Conservation (phyloP, 345 rosid genomes). For the Eucalyptus marginata region DNA sequence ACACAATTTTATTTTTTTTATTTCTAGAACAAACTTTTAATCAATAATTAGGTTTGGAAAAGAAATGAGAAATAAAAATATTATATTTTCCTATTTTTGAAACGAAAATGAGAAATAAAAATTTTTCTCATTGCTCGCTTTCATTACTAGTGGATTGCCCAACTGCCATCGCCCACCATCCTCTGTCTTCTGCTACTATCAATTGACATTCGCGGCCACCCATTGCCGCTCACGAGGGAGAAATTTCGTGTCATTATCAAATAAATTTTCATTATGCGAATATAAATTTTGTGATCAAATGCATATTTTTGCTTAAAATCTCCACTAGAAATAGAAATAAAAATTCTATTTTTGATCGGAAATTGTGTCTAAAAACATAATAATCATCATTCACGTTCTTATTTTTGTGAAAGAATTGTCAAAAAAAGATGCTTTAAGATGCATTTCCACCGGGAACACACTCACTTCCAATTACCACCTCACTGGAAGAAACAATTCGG, state of each 20-base stretch:
- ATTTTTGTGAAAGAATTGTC: not conserved
- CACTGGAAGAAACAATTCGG: not conserved
- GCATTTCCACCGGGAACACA: not conserved
- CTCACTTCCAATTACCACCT: not conserved
- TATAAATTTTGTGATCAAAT: too few species aligned
- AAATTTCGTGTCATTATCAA: rapidly evolving
- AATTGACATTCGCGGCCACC: rapidly evolving
- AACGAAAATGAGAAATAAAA: too few species aligned
- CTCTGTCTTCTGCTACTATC: too few species aligned
- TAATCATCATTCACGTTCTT: too few species aligned
- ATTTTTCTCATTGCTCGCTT: rapidly evolving
- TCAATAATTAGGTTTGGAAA: too few species aligned
- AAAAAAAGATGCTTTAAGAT: not conserved
- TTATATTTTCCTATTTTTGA: too few species aligned
- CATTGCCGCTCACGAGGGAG: rapidly evolving
- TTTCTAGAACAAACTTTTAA: rapidly evolving
- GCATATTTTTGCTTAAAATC: too few species aligned
- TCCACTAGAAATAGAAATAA: rapidly evolving
- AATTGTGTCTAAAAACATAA: too few species aligned
- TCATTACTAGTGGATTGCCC: too few species aligned
- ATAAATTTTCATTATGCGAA: rapidly evolving
- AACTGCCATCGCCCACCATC: too few species aligned
- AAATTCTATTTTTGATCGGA: too few species aligned
- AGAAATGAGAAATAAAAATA: too few species aligned
- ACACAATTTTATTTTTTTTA: rapidly evolving